Base-by-base conservation (phyloP, 2,329 filamentous ascomycete species). In the Myriosclerotinia scirpicola region DNA sequence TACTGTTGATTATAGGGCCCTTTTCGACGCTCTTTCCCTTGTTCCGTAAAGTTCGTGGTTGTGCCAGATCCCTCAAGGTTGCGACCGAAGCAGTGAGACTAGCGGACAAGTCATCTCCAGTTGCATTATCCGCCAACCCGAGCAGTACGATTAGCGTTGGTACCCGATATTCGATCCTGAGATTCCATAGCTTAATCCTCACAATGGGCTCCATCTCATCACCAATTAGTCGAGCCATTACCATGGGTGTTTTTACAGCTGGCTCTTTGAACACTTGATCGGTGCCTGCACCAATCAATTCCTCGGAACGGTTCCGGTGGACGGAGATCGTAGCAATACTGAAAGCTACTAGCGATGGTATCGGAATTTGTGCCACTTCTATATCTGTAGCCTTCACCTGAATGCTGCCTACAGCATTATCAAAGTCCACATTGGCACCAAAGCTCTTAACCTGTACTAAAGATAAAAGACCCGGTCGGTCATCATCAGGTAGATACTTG, bases 401-500 rank as follows among this genome's bases (percentile, higher is more conserved):
- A 62, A 89, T 80, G 42, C 79, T 80, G 0, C 95, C 95, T 66
- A 97, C 81, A 46, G 85, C 83, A 2, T 87, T 84, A 54, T 88
- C 89, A 59, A 94, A 76, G 54, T 90, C 84, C 12, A 91, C 78
- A 36, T 82, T 81, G 11, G 85, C 78, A 38, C 89, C 83, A 8
- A 92, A 73, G 22, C 87, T 85, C 63, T 87, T 85, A 64, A 97
- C 77, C 40, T 87, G 81, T 0, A 84, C 82, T 48, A 99, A 81
- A 0, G 89, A 93, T 48, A 99, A 81, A 26, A 98, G 81, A 0
- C 95, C 95, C 2, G 95, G 95, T 1, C 93, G 86, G 73, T 99
- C 94, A 77, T 99, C 95, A 72, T 99, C 94, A 0, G 95, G 94
- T 2, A 99, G 83, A 76, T 98, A 98, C 76, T 97, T 98, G 8